phyloP scores from a whole-genome alignment of 129 eudicot genomes.

The Lactuca sativa region DNA sequence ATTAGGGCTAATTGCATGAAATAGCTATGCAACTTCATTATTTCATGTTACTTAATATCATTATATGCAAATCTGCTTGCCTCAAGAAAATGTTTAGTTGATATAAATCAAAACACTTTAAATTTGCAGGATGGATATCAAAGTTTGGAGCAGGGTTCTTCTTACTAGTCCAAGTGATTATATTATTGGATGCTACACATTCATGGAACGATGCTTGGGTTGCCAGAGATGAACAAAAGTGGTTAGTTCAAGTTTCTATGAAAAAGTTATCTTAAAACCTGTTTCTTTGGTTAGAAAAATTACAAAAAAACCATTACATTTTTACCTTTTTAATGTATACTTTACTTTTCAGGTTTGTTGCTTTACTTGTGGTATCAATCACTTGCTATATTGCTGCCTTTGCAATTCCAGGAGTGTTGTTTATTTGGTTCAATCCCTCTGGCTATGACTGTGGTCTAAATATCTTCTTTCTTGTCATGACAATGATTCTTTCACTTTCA shows the following conservation, averaged over 20 bases:
- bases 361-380: conserved; percentile 81
- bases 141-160: conserved; percentile 94
- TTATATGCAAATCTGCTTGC: background rate
- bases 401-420: conserved; percentile 60
- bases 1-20: background rate
- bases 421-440: conserved; percentile 98
- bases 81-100: background rate
- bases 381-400: conserved; percentile 82
- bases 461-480: conserved; percentile 90
- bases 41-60: background rate
- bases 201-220: conserved; percentile 99
- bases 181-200: conserved; percentile 90
- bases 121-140: conserved; percentile 70
- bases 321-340: background rate
- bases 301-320: background rate
- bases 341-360: conserved; percentile 67
- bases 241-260: conserved; percentile 46
- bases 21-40: background rate
- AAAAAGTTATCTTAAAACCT: background rate
- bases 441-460: conserved; percentile 96
- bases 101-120: conserved; percentile 8
- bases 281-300: background rate
- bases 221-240: conserved; percentile 93
- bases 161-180: conserved; percentile 82
- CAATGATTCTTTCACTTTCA: conserved; percentile 75